These are phyloP conservation scores for Rutstroemia sp. DNA, from an alignment of 2,329 filamentous ascomycete species.

Conservation along the genomic window DNA sequence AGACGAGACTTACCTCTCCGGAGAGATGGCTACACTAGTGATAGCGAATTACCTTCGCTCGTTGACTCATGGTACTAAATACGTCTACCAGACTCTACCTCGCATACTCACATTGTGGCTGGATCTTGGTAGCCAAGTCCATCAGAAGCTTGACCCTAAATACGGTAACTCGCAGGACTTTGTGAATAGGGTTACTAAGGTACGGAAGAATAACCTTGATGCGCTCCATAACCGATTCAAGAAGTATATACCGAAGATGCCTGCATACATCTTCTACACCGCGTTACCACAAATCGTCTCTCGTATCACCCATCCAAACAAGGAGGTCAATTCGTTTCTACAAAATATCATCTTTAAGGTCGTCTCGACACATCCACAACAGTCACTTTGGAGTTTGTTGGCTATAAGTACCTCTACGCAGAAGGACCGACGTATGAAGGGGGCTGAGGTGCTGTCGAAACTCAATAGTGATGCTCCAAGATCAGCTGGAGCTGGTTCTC, in stretches of 20 bases:
- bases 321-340: constrained; percentile 68
- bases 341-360: constrained; percentile 78
- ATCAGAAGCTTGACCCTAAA: constrained; percentile 48
- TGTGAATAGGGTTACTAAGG: constrained; percentile 44
- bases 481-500: constrained; percentile 37
- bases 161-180: constrained; percentile 36
- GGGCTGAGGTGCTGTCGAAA: constrained; percentile 43
- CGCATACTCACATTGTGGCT: constrained; percentile 91
- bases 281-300: constrained; percentile 88
- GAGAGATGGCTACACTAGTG: constrained; percentile 79
- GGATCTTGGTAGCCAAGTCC: constrained; percentile 73
- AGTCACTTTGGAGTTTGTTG: constrained; percentile 85
- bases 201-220: constrained; percentile 58
- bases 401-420: constrained; percentile 79
- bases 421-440: constrained; percentile 53
- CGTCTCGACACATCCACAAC: constrained; percentile 79
- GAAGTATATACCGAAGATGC: constrained; percentile 68
- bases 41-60: constrained; percentile 91
- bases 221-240: constrained; percentile 66
- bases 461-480: constrained; percentile 42
- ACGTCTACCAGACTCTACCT: constrained; percentile 89
- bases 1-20: constrained; percentile 66
- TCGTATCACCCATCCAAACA: constrained; percentile 84
- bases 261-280: constrained; percentile 73
- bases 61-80: constrained; percentile 83